These are phyloP conservation scores for Rutstroemia sydowiana DNA, from an alignment of 2,329 filamentous ascomycete species.

Conservation along the genomic window DNA sequence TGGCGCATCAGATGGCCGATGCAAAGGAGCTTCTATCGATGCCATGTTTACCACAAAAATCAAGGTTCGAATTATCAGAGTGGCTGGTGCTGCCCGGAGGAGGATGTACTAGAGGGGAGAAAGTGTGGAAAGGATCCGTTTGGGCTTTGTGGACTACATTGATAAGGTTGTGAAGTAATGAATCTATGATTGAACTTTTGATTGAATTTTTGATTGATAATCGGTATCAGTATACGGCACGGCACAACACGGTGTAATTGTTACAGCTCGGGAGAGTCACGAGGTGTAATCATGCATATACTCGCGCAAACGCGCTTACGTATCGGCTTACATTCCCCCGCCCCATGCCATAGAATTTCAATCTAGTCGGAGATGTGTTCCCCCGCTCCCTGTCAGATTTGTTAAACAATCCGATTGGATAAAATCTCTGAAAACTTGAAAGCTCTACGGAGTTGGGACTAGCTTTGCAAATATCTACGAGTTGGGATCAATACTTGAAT, in stretches of 20 bases:
- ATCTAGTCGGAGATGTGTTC: no score
- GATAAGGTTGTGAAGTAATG: not conserved
- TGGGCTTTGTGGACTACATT: not conserved
- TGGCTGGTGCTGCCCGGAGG: not conserved
- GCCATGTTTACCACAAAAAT: not conserved
- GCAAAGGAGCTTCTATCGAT: not conserved
- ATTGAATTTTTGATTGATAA: not conserved
- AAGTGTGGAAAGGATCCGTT: not conserved
- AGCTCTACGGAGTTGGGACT: no score
- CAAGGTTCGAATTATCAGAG: not conserved
- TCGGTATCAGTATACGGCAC: not conserved
- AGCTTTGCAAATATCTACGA: no score
- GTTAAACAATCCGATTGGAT: no score
- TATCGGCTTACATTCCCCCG: no score
- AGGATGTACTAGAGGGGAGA: not conserved
- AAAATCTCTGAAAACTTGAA: no score
- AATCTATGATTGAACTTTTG: no score
- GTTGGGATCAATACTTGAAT: no score
- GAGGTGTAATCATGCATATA: not conserved
- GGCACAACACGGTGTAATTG: no score
- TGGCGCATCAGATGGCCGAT: not conserved
- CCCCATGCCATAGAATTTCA: no score
- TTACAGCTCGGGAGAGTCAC: not conserved
- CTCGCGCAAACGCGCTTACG: no score
- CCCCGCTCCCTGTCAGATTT: no score